A percentile compares a stretch with the other conserved stretches of the same genome.
Conservation (phyloP, 2,329 filamentous ascomycete species). For the Sphaerulina musiva region DNA sequence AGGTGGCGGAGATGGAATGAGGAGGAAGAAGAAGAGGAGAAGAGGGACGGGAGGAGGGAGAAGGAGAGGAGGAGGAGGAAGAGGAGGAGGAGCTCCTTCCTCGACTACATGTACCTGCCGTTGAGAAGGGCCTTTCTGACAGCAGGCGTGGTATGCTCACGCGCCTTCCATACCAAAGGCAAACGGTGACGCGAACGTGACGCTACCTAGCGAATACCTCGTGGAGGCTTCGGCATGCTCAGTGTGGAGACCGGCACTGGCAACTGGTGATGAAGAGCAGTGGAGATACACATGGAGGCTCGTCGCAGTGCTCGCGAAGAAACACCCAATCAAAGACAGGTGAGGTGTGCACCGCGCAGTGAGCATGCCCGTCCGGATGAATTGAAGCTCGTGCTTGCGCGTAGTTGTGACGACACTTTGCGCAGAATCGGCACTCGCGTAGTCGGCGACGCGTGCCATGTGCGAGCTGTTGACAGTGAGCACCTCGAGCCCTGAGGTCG, state of each 20-base stretch:
- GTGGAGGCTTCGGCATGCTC: background rate
- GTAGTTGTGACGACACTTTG: background rate
- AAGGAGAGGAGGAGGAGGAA: background rate
- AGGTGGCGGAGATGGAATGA: background rate
- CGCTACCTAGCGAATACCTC: background rate
- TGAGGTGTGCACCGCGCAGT: slow-evolving; percentile 6
- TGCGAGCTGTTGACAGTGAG: background rate
- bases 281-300: background rate
- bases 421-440: background rate
- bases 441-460: background rate
- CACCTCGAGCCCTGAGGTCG: too few relatives aligned
- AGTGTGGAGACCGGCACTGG: slow-evolving; percentile 2
- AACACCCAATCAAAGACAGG: slow-evolving; percentile 9
- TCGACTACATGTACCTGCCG: background rate
- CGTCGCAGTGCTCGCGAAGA: slow-evolving; percentile 3
- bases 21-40: background rate
- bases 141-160: background rate
- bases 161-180: background rate
- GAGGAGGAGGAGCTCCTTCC: background rate
- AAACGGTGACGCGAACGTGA: slow-evolving; percentile 4
- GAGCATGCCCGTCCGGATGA: background rate
- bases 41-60: background rate
- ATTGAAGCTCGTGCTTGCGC: background rate
- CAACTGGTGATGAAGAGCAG: background rate
- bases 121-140: background rate